Conservation (phyloP, 305 asterid genomes). For the Plantago rigida region DNA sequence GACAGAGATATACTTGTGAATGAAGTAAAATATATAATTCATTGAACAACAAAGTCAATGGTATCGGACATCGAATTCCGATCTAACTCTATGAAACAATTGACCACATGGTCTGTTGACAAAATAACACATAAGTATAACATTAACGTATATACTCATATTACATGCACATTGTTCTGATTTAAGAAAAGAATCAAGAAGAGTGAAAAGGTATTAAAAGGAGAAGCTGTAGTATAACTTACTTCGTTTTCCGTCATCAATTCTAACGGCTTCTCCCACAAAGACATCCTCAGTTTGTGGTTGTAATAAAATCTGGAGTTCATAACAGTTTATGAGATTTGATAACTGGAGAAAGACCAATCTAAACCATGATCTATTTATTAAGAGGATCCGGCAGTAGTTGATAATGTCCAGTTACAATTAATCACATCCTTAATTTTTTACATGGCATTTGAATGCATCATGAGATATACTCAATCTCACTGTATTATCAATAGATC, state of each 20-base stretch:
- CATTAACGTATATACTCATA: background rate
- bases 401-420: too few relatives aligned
- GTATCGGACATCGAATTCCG: background rate
- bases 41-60: background rate
- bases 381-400: background rate
- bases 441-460: too few relatives aligned
- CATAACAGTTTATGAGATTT: slow-evolving; percentile 3
- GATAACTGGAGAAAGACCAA: slow-evolving; percentile 3
- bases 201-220: slow-evolving; percentile 18
- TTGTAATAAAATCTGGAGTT: slow-evolving; percentile 71
- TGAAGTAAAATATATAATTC: background rate
- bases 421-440: too few relatives aligned
- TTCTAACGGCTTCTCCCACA: slow-evolving; percentile 86
- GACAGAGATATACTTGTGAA: background rate
- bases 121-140: background rate
- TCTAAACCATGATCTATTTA: background rate
- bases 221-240: slow-evolving; percentile 26
- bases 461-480: too few relatives aligned
- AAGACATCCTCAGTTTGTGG: slow-evolving; percentile 57
- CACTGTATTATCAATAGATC: too few relatives aligned
- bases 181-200: slow-evolving; percentile 18
- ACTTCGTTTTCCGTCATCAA: slow-evolving; percentile 80
- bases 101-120: background rate
- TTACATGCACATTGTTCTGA: slow-evolving; percentile 1
- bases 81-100: background rate